Evolutionary conservation across 768 basidiomycete species (phyloP).

Genomic region (Coprinopsis marcescibilis): DNA sequence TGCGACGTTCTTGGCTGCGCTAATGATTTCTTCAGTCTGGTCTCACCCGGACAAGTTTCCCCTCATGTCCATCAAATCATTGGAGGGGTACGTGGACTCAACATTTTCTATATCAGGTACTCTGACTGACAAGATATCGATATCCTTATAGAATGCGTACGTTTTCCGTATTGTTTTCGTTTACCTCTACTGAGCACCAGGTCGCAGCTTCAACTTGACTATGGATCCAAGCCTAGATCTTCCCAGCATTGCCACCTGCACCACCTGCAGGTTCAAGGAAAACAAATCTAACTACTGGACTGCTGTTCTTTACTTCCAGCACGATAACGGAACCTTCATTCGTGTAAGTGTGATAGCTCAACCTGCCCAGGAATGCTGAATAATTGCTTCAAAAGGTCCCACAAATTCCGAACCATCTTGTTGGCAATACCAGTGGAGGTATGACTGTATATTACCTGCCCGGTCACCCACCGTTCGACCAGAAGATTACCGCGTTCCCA

Average conservation of each 20-base stretch:
- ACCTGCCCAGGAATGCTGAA: neutral
- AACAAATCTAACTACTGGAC: conserved; percentile 12
- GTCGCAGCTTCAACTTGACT: conserved; percentile 7
- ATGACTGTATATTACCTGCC: conserved; percentile 8
- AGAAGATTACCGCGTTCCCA: conserved; percentile 7
- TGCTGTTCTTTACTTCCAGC: conserved; percentile 10
- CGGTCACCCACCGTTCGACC: conserved; percentile 5
- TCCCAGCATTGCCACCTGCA: conserved; percentile 7
- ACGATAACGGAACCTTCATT: conserved; percentile 7
- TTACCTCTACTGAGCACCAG: neutral
- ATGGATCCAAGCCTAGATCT: conserved; percentile 8
- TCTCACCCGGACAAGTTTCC: conserved; percentile 7
- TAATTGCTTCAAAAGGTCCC: conserved; percentile 1
- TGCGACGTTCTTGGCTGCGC: neutral
- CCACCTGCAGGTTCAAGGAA: conserved; percentile 9
- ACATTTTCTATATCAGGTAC: neutral
- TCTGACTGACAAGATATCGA: neutral
- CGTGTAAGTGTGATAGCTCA: neutral
- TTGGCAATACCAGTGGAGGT: conserved; percentile 2
- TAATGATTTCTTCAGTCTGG: neutral
- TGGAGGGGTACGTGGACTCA: conserved; percentile 4
- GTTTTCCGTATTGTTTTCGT: neutral
- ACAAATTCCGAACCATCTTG: conserved; percentile 6
- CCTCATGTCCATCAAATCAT: conserved; percentile 11
- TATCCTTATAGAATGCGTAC: conserved; percentile 7